Evolutionary conservation across 495 filamentous ascomycete species (phyloP).

Genomic region (Penicillium goetzii): DNA sequence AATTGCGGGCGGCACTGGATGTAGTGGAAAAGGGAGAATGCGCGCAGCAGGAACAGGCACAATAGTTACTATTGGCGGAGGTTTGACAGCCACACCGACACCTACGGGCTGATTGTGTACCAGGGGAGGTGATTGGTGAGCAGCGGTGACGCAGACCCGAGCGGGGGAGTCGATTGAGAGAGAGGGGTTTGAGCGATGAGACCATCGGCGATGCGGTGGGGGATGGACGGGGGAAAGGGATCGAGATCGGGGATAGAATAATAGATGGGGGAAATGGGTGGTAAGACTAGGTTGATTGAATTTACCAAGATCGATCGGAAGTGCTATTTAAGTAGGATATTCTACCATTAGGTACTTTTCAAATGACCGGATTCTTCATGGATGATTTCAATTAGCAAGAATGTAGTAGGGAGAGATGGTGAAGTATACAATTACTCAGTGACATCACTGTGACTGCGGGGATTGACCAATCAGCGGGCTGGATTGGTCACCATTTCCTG

Average conservation of each 20-base stretch:
- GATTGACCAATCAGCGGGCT: slow-evolving; percentile 8
- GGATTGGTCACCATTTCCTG: slow-evolving; percentile 10
- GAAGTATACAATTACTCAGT: slow-evolving; percentile 1
- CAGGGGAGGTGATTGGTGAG: slow-evolving; percentile 12
- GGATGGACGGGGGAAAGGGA: not conserved
- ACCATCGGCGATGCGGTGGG: not conserved
- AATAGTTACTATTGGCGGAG: not conserved
- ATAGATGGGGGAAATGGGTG: not conserved
- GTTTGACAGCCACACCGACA: slow-evolving; percentile 28
- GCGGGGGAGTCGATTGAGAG: slow-evolving; percentile 18
- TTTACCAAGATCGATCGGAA: not conserved
- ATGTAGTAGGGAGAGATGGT: not conserved
- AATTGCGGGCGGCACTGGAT: not conserved
- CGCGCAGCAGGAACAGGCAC: slow-evolving; percentile 30
- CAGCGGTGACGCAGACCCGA: slow-evolving; percentile 9
- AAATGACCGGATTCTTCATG: not conserved
- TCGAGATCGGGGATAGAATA: not conserved
- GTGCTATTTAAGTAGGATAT: not conserved
- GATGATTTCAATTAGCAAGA: not conserved
- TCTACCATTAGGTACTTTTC: not conserved
- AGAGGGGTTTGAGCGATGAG: slow-evolving; percentile 37
- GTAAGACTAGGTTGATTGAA: not conserved
- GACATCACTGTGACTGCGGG: slow-evolving; percentile 14
- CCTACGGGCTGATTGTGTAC: not conserved
- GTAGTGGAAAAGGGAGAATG: slow-evolving; percentile 22